Conservation (phyloP, 1,284 basidiomycete species). For the Ustilago xerochloae region DNA sequence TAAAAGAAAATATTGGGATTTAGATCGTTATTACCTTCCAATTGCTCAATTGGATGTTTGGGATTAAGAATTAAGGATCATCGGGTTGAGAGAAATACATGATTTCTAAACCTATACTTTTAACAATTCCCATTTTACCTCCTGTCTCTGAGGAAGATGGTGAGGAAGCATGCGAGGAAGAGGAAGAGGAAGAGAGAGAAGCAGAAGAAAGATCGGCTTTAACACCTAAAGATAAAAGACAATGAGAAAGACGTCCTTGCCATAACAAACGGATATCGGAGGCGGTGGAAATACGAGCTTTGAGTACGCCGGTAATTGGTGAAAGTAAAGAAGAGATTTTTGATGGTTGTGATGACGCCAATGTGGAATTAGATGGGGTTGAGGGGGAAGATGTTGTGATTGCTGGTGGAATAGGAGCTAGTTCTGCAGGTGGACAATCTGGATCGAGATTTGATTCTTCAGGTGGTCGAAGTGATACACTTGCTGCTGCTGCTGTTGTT, state of each 20-base stretch:
- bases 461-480: too few species aligned
- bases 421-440: too few species aligned
- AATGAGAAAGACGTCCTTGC: slow-evolving; percentile 90
- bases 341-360: neutral
- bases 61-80: neutral
- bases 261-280: slow-evolving; percentile 85
- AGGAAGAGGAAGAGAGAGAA: slow-evolving; percentile 58
- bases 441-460: too few species aligned
- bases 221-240: slow-evolving; percentile 87
- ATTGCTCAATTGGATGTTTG: slow-evolving; percentile 31
- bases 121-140: slow-evolving; percentile 69
- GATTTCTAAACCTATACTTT: slow-evolving; percentile 86
- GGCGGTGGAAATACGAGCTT: slow-evolving; percentile 82
- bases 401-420: neutral
- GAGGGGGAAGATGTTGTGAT: neutral
- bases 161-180: neutral
- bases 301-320: slow-evolving; percentile 83
- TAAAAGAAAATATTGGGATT: slow-evolving; percentile 60
- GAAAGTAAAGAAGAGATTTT: neutral
- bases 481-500: neutral
- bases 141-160: too few species aligned
- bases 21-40: slow-evolving; percentile 53
- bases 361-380: neutral
- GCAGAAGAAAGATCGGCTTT: slow-evolving; percentile 84
- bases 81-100: slow-evolving; percentile 77